Evolutionary conservation across 2,329 filamentous ascomycete species (phyloP).

Genomic region (Niveomyces coronatus): DNA sequence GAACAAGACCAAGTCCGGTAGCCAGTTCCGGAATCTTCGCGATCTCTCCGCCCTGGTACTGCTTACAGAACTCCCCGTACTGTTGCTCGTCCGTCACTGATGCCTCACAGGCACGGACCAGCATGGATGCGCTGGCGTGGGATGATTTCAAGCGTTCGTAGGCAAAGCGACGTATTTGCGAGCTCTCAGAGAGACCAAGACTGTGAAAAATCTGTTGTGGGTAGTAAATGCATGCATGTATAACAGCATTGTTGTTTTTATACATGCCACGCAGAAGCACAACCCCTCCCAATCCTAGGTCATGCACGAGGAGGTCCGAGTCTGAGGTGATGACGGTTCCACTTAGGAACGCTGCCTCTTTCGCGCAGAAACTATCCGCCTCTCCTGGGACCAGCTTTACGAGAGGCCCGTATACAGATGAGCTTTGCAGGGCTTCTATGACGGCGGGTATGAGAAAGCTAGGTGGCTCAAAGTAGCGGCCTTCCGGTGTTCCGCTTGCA

Average conservation of each 20-base stretch:
- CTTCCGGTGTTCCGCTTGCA: conserved; percentile 13
- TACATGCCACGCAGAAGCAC: conserved; percentile 59
- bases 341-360: conserved; percentile 42
- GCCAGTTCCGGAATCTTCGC: conserved; percentile 12
- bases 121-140: conserved; percentile 20
- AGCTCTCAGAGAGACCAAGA: conserved; percentile 27
- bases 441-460: conserved; percentile 70
- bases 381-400: conserved; percentile 65
- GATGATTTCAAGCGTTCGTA: conserved; percentile 24
- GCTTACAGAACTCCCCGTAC: conserved; percentile 21
- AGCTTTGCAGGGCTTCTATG: conserved; percentile 55
- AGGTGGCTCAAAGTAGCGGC: conserved; percentile 35
- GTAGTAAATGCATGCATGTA: conserved; percentile 20
- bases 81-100: conserved; percentile 13
- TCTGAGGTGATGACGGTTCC: conserved; percentile 68
- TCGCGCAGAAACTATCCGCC: conserved; percentile 73
- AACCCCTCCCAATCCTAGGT: conserved; percentile 56
- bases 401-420: conserved; percentile 28
- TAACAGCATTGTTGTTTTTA: conserved; percentile 15
- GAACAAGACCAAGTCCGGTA: conserved; percentile 8
- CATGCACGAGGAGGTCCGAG: conserved; percentile 71
- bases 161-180: conserved; percentile 22
- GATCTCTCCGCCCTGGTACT: conserved; percentile 20
- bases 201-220: conserved; percentile 29
- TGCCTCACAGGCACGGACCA: conserved; percentile 19